Evolutionary conservation across 2,329 filamentous ascomycete genomes (phyloP).

Genomic region (Botrytis paeoniae): DNA sequence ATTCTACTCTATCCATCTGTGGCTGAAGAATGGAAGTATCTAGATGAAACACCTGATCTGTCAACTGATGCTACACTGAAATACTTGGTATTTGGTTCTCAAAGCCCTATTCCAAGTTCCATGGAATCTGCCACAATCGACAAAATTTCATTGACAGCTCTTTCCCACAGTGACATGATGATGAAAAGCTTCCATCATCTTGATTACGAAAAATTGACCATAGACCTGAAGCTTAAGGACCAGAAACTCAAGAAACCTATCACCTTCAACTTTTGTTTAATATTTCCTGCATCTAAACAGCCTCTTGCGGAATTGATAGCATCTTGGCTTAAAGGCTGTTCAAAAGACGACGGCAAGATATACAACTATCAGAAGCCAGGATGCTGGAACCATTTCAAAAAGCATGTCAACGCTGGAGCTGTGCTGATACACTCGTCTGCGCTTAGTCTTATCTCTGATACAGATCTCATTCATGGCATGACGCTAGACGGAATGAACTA

Average conservation of each 20-base stretch:
- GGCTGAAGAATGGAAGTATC: conserved; percentile 34
- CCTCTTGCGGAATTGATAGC: conserved; percentile 42
- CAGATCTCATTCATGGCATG: conserved; percentile 24
- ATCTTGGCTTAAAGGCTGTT: conserved; percentile 45
- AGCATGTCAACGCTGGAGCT: conserved; percentile 24
- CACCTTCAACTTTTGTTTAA: conserved; percentile 45
- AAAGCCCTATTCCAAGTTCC: background rate
- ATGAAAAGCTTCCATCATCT: conserved; percentile 27
- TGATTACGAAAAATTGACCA: conserved; percentile 26
- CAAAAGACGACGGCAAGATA: conserved; percentile 43
- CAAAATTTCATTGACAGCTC: background rate
- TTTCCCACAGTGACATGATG: conserved; percentile 5
- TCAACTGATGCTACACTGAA: conserved; percentile 23
- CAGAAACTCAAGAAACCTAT: conserved; percentile 22
- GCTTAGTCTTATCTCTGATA: conserved; percentile 23
- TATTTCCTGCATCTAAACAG: conserved; percentile 45
- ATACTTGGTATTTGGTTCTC: conserved; percentile 31
- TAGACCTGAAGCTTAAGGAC: conserved; percentile 1
- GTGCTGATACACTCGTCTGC: conserved; percentile 36
- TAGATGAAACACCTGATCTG: conserved; percentile 23
- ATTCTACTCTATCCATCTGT: conserved; percentile 32
- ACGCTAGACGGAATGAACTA: conserved; percentile 12
- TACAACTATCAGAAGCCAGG: conserved; percentile 44
- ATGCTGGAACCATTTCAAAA: conserved; percentile 48
- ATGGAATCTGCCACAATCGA: background rate